Evolutionary conservation across 2,329 filamentous ascomycete genomes (phyloP).

Genomic region (Curvularia eragrostidis): DNA sequence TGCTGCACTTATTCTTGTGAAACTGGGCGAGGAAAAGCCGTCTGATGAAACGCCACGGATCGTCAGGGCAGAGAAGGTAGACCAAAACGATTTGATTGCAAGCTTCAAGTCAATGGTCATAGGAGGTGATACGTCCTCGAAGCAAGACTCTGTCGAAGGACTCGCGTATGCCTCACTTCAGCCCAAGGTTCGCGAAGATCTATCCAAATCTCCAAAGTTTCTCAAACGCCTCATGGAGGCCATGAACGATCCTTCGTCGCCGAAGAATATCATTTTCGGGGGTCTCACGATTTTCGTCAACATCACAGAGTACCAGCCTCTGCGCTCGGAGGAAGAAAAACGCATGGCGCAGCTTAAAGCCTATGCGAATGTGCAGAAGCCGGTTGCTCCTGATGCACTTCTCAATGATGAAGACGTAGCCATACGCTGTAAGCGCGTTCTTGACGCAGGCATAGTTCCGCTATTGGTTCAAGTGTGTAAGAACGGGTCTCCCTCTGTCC

Average conservation of each 20-base stretch:
- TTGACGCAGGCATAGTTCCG: constrained; percentile 79
- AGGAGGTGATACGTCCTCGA: constrained; percentile 62
- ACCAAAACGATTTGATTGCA: constrained; percentile 59
- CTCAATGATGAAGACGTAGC: constrained; percentile 79
- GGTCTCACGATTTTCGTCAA: constrained; percentile 86
- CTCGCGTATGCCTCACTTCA: constrained; percentile 90
- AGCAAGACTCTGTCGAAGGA: constrained; percentile 82
- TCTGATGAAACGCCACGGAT: constrained; percentile 40
- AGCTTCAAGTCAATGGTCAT: constrained; percentile 70
- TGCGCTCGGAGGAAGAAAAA: constrained; percentile 86
- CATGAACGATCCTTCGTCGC: constrained; percentile 52
- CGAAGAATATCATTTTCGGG: constrained; percentile 76
- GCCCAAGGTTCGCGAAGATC: constrained; percentile 80
- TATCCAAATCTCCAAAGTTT: constrained; percentile 72
- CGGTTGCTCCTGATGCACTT: constrained; percentile 66
- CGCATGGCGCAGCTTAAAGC: constrained; percentile 91
- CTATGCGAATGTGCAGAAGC: constrained; percentile 84
- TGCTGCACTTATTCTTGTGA: constrained; percentile 63
- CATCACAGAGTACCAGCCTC: constrained; percentile 79
- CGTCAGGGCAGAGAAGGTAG: constrained; percentile 40
- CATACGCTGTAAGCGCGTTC: constrained; percentile 76
- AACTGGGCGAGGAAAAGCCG: constrained; percentile 54
- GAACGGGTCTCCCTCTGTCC: constrained; percentile 71
- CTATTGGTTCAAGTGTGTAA: constrained; percentile 79
- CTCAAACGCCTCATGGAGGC: constrained; percentile 72